Conservation (phyloP, 2,329 filamentous ascomycete species). For the Teratosphaeria viscida region DNA sequence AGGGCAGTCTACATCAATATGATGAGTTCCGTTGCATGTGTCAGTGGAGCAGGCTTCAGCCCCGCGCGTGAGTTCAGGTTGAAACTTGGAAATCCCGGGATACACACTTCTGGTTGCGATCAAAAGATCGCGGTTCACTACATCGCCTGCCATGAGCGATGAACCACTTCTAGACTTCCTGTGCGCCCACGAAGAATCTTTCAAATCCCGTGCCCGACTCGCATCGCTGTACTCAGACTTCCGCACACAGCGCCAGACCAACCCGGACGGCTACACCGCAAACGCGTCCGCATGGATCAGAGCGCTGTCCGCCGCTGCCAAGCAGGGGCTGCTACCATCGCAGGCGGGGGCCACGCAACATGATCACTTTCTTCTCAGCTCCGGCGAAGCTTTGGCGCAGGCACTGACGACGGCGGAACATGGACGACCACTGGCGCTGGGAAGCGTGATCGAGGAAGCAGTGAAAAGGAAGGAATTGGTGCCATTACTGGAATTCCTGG, state of each 20-base stretch:
- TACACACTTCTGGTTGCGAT: neutral
- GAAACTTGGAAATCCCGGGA: neutral
- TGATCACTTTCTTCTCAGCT: constrained; percentile 42
- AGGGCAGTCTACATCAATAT: neutral
- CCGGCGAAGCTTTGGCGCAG: constrained; percentile 53
- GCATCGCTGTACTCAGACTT: constrained; percentile 87
- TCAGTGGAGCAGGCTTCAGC: neutral
- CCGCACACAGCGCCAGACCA: constrained; percentile 58
- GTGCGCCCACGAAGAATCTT: constrained; percentile 39
- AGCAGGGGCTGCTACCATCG: constrained; percentile 48
- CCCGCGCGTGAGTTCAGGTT: neutral
- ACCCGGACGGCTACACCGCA: constrained; percentile 74
- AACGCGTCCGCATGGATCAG: constrained; percentile 72
- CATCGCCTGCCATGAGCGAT: neutral
- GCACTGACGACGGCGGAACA: constrained; percentile 66
- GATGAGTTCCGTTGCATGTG: neutral
- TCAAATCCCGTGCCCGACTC: constrained; percentile 56
- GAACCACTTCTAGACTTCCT: constrained; percentile 51
- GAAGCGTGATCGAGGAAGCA: constrained; percentile 68
- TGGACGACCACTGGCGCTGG: constrained; percentile 71
- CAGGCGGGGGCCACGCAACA: constrained; percentile 23
- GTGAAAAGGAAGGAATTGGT: constrained; percentile 59
- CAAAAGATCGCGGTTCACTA: neutral
- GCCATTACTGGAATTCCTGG: constrained; percentile 57
- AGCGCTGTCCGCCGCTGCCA: constrained; percentile 58